phyloP scores from a whole-genome alignment of 2,329 filamentous ascomycete genomes.

The Penicillium sp. region DNA sequence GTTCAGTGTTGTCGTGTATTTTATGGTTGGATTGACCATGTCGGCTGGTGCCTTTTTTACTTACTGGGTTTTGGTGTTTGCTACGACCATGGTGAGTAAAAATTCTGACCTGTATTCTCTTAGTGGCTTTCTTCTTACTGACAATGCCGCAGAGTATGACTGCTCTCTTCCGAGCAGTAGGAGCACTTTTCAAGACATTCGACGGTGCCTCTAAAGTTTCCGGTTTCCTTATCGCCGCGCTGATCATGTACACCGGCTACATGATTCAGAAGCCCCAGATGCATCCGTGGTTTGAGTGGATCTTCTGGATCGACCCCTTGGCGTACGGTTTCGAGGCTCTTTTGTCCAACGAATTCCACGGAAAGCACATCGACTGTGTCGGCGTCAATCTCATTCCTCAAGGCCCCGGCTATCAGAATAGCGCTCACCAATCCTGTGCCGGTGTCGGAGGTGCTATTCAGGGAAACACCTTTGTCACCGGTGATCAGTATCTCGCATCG shows the following conservation, averaged over 20 bases:
- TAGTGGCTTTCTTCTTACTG: not conserved
- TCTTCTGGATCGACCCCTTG: conserved; percentile 37
- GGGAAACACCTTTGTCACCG: conserved; percentile 47
- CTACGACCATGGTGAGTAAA: conserved; percentile 45
- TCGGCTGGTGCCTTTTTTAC: conserved; percentile 56
- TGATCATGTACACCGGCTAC: conserved; percentile 40
- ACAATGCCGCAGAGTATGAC: conserved; percentile 46
- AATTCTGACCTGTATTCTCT: too few relatives aligned
- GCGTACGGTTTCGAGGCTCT: conserved; percentile 37
- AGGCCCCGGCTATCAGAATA: conserved; percentile 28
- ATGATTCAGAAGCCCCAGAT: conserved; percentile 44
- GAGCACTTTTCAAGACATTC: conserved; percentile 52
- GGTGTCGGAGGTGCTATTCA: conserved; percentile 52
- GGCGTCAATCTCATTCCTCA: conserved; percentile 31
- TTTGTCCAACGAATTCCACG: conserved; percentile 34
- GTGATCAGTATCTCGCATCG: conserved; percentile 53
- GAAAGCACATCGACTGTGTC: conserved; percentile 32
- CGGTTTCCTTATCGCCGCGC: conserved; percentile 32
- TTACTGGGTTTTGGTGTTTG: conserved; percentile 51
- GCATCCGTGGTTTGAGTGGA: conserved; percentile 51
- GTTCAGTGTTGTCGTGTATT: conserved; percentile 58
- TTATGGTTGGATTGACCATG: conserved; percentile 54
- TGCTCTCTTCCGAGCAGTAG: conserved; percentile 52
- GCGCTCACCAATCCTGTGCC: conserved; percentile 32
- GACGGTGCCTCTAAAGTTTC: conserved; percentile 54